Conservation (phyloP, 2,329 filamentous ascomycete genomes). For the Fusarium mangiferae region DNA sequence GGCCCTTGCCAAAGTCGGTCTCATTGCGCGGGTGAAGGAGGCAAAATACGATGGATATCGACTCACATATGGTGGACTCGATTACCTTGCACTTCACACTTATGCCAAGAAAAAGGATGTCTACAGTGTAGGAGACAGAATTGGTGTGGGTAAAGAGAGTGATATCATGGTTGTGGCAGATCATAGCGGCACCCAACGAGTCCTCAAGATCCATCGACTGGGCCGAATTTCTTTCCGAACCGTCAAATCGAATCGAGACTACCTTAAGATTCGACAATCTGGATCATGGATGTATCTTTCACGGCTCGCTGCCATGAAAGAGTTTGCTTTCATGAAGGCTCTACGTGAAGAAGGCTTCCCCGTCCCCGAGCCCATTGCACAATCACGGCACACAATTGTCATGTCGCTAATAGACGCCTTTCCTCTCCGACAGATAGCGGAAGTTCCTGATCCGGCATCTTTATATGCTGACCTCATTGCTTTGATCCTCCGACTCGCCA, state of each 20-base stretch:
- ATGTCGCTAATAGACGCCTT: conserved; percentile 96
- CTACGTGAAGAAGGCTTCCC: conserved; percentile 86
- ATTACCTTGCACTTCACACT: conserved; percentile 95
- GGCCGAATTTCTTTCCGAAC: conserved; percentile 97
- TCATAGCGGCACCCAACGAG: conserved; percentile 77
- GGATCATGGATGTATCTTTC: conserved; percentile 99
- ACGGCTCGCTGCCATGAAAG: conserved; percentile 89
- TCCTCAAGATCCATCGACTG: conserved; percentile 95
- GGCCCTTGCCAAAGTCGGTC: conserved; percentile 86
- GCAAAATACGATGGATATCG: conserved; percentile 98
- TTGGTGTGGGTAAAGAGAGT: conserved; percentile 97
- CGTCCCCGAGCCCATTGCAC: conserved; percentile 86
- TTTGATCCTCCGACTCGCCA: conserved; percentile 84
- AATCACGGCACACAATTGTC: conserved; percentile 94
- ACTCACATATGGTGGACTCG: conserved; percentile 93
- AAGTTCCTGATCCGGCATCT: conserved; percentile 82
- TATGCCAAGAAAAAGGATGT: conserved; percentile 82
- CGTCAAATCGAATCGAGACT: conserved; percentile 95
- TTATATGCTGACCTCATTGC: conserved; percentile 92
- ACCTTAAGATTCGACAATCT: conserved; percentile 81
- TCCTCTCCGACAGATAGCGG: conserved; percentile 87
- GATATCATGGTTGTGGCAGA: conserved; percentile 96
- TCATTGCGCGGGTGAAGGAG: conserved; percentile 94
- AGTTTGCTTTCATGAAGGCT: conserved; percentile 93
- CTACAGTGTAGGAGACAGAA: conserved; percentile 93